Evolutionary conservation across 257 asterid genomes (phyloP).

Genomic region (Solanum arcanum): DNA sequence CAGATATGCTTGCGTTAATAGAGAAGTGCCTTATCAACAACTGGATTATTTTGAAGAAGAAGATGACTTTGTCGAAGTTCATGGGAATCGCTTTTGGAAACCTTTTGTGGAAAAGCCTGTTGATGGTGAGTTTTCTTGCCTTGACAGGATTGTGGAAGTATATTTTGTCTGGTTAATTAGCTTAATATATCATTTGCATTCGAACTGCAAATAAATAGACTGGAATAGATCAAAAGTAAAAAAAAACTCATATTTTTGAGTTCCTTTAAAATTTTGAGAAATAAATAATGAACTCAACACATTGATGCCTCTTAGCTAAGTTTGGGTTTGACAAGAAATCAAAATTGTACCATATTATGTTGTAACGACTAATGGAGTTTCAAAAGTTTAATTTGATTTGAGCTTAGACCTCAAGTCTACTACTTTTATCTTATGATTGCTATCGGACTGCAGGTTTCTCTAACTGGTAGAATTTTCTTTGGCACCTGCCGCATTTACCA

Average conservation of each 20-base stretch:
- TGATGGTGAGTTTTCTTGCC: slow-evolving; percentile 33
- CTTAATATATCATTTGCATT: neutral
- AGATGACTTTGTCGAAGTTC: slow-evolving; percentile 95
- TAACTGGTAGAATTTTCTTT: neutral
- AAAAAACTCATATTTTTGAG: neutral
- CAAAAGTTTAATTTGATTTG: neutral
- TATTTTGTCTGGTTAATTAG: neutral
- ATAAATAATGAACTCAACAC: neutral
- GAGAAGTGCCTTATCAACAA: slow-evolving; percentile 76
- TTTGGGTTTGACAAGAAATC: neutral
- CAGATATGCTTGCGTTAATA: slow-evolving; percentile 74
- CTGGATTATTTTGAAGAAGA: slow-evolving; percentile 86
- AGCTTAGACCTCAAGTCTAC: neutral
- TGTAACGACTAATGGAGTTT: neutral
- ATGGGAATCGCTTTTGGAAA: slow-evolving; percentile 74
- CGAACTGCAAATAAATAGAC: neutral
- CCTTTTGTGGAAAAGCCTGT: slow-evolving; percentile 98
- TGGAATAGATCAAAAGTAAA: neutral
- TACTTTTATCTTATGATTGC: neutral
- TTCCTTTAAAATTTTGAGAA: neutral
- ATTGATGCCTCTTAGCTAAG: neutral
- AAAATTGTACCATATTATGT: neutral
- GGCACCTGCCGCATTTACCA: neutral
- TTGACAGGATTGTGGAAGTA: neutral
- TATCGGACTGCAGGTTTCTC: neutral